phyloP scores from a whole-genome alignment of 2,329 filamentous ascomycete species.

The Tolypocladium pustulatum region DNA sequence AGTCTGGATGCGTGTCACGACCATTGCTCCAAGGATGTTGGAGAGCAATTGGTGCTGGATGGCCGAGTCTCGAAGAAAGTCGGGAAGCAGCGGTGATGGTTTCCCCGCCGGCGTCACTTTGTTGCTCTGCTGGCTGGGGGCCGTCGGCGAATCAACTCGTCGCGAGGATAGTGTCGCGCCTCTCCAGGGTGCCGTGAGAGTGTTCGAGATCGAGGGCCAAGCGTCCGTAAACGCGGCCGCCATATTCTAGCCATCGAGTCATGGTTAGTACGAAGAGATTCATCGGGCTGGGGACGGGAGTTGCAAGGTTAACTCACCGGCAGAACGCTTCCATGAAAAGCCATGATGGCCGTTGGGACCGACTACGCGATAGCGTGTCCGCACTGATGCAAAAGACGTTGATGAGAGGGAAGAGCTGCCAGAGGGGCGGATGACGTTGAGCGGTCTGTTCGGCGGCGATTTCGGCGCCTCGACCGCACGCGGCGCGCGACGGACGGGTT shows the following conservation, averaged over 20 bases:
- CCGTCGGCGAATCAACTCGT: conserved; percentile 5
- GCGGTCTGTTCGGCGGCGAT: neutral
- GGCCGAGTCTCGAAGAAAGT: conserved; percentile 15
- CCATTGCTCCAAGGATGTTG: neutral
- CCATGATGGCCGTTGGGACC: conserved; percentile 9
- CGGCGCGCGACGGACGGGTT: neutral
- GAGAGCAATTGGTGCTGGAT: neutral
- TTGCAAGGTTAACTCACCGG: conserved; percentile 11
- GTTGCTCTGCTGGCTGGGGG: conserved; percentile 2
- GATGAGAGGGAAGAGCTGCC: neutral
- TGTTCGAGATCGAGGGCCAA: conserved; percentile 34
- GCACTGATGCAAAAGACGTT: too few relatives aligned
- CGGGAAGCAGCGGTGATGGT: conserved; percentile 11
- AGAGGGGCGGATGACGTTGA: neutral
- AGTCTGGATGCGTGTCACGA: conserved; percentile 6
- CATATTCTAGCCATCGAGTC: conserved; percentile 20
- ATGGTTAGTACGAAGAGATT: neutral
- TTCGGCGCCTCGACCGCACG: neutral
- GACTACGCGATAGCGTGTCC: neutral
- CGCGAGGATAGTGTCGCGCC: conserved; percentile 5
- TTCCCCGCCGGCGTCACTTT: conserved; percentile 5
- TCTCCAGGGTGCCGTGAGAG: conserved; percentile 24
- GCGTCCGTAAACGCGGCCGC: conserved; percentile 31
- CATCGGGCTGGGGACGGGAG: neutral
- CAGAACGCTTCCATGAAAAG: conserved; percentile 16